phyloP scores from a whole-genome alignment of 768 basidiomycete species.

The Sutorius australiensis region DNA sequence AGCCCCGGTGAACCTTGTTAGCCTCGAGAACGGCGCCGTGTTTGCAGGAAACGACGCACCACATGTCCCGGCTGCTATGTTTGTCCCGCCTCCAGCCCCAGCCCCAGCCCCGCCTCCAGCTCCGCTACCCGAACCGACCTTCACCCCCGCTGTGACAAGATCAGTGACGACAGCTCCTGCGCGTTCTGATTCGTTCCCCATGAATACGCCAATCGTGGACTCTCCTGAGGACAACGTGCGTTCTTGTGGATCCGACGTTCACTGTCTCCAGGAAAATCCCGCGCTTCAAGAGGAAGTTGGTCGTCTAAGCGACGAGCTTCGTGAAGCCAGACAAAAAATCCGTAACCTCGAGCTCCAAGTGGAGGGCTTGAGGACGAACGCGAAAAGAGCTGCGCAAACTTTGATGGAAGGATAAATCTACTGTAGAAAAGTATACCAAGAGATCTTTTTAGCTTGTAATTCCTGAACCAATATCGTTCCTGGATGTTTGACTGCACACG shows the following conservation, averaged over 20 bases:
- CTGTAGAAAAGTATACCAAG: constrained; percentile 1
- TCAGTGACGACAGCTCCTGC: constrained; percentile 23
- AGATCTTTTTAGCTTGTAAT: constrained; percentile 1
- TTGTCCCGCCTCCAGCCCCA: constrained; percentile 24
- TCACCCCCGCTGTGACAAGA: constrained; percentile 30
- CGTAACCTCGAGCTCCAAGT: constrained; percentile 81
- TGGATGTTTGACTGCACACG: neutral
- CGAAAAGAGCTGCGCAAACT: constrained; percentile 69
- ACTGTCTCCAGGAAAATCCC: constrained; percentile 11
- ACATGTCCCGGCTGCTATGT: constrained; percentile 27
- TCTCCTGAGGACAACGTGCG: constrained; percentile 30
- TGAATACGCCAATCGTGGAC: neutral
- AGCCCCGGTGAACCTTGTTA: constrained; percentile 70
- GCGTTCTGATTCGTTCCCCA: constrained; percentile 15
- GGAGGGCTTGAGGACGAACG: constrained; percentile 70
- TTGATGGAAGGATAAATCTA: constrained; percentile 35
- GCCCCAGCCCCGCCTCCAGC: constrained; percentile 27
- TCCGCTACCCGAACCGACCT: constrained; percentile 33
- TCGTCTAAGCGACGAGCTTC: constrained; percentile 58
- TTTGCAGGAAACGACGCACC: constrained; percentile 30
- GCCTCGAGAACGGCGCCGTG: constrained; percentile 65
- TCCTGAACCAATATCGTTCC: neutral
- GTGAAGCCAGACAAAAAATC: constrained; percentile 79
- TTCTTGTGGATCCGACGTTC: constrained; percentile 1
- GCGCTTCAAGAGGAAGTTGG: constrained; percentile 55